phyloP scores from a whole-genome alignment of 2,329 filamentous ascomycete genomes.

The Xylariaceae sp. region DNA sequence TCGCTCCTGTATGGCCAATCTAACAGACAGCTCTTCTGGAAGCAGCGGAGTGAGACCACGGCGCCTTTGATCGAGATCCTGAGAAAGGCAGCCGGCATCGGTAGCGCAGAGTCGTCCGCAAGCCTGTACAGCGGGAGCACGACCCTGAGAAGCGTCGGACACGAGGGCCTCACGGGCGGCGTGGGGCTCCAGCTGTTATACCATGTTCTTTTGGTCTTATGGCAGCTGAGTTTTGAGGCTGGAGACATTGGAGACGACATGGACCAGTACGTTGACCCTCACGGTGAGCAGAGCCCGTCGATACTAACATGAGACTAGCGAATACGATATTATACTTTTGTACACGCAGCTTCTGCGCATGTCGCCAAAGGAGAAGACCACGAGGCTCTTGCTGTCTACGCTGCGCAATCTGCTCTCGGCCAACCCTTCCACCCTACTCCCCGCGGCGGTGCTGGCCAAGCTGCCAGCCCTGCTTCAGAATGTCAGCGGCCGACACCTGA shows the following conservation, averaged over 20 bases:
- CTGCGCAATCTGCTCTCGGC: slow-evolving; percentile 73
- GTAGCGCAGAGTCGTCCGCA: slow-evolving; percentile 49
- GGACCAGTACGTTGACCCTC: slow-evolving; percentile 63
- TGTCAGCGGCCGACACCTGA: slow-evolving; percentile 52
- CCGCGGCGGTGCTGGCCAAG: slow-evolving; percentile 77
- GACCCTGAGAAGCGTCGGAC: slow-evolving; percentile 49
- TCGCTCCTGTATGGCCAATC: slow-evolving; percentile 68
- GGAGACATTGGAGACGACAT: slow-evolving; percentile 65
- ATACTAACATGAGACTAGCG: slow-evolving; percentile 45
- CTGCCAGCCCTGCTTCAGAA: slow-evolving; percentile 63
- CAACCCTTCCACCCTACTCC: slow-evolving; percentile 67
- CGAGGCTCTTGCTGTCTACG: slow-evolving; percentile 80
- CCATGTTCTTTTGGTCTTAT: slow-evolving; percentile 85
- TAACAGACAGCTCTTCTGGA: slow-evolving; percentile 81
- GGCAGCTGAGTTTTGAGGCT: slow-evolving; percentile 95
- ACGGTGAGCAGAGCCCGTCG: not conserved
- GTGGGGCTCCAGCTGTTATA: slow-evolving; percentile 91
- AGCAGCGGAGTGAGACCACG: slow-evolving; percentile 78
- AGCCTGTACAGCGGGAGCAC: slow-evolving; percentile 53
- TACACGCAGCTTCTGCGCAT: slow-evolving; percentile 88
- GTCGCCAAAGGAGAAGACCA: slow-evolving; percentile 97
- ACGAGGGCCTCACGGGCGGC: slow-evolving; percentile 65
- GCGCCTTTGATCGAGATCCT: slow-evolving; percentile 77
- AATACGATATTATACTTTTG: slow-evolving; percentile 85
- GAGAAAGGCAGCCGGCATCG: slow-evolving; percentile 65